Evolutionary conservation across 371 early-diverging fungal genomes (phyloP), one percentile per base, ranked within the genome.

Genomic region (Mucor piriformis): DNA sequence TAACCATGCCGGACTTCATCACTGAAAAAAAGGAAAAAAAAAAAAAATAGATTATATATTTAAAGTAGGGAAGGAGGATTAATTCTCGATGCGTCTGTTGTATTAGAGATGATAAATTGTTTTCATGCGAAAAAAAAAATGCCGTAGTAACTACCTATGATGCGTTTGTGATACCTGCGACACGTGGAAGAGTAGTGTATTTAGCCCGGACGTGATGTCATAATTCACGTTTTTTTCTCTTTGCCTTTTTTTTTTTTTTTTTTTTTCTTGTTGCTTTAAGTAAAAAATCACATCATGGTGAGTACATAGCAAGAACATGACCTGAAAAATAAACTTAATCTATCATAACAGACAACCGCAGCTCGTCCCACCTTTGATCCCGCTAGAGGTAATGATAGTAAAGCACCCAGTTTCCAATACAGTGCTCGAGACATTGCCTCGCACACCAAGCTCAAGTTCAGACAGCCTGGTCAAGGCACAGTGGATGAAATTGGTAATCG

Each of bases 361-460:
- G 88, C 88, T 47, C 76, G 91, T 46, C 92, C 92, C 10, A 91
- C 93, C 18, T 91, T 90, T 69, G 91, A 92, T 77, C 90, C 93
- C 21, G 93, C 93, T 44, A 82, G 87, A 59, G 93, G 92, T 49
- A 85, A 85, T 57, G 88, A 84, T 33, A 86, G 80, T 50, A 82
- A 82, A 57, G 94, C 92, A 33, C 91, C 95, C 4, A 84, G 90
- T 35, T 82, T 84, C 52, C 87, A 89, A 64, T 79, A 84, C 47
- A 85, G 90, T 50, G 79, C 90, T 54, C 86, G 91, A 57, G 95
- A 93, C 74, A 79, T 95, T 37, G 86, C 91, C 21, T 80, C 91
- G 13, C 95, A 96, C 64, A 94, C 92, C 18, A 90, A 89, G 61
- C 87, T 97, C 59, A 97, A 97, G 73, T 84, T 84, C 68, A 82